Evolutionary conservation across 2,329 filamentous ascomycete genomes (phyloP).

Genomic region (Stromatinia cepivora): DNA sequence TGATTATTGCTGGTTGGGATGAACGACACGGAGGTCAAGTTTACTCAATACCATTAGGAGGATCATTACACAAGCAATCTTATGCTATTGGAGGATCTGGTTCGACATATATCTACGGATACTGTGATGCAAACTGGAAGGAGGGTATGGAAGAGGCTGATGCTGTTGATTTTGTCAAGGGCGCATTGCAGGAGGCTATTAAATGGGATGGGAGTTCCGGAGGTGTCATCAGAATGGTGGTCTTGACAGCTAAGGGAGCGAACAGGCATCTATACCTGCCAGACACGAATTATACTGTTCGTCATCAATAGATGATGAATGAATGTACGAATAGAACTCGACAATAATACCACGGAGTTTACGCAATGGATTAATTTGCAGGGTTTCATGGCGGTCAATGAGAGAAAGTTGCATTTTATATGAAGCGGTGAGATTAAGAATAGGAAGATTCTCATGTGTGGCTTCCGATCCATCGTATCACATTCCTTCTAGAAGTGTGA

Average conservation of each 20-base stretch:
- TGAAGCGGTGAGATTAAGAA: conserved; percentile 32
- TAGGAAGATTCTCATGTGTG: conserved; percentile 2
- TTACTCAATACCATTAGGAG: conserved; percentile 94
- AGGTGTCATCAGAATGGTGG: conserved; percentile 97
- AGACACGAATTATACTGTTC: conserved; percentile 72
- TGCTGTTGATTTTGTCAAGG: conserved; percentile 90
- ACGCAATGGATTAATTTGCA: conserved; percentile 18
- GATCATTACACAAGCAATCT: conserved; percentile 94
- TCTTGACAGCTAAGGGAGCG: conserved; percentile 85
- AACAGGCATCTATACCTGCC: conserved; percentile 94
- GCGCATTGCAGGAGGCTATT: conserved; percentile 87
- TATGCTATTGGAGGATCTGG: conserved; percentile 96
- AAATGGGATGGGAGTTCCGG: conserved; percentile 99
- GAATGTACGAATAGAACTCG: conserved; percentile 41
- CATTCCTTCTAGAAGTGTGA: conserved; percentile 14
- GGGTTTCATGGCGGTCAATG: conserved; percentile 30
- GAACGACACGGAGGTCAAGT: conserved; percentile 93
- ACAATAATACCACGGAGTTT: conserved; percentile 38
- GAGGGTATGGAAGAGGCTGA: conserved; percentile 93
- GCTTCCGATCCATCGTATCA: not conserved
- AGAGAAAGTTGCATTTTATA: not conserved
- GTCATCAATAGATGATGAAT: conserved; percentile 52
- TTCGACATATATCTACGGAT: conserved; percentile 99
- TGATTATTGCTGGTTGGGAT: conserved; percentile 99
- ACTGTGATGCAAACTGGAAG: conserved; percentile 94